Conservation (phyloP, 768 basidiomycete species). For the Phallus indusiatus region DNA sequence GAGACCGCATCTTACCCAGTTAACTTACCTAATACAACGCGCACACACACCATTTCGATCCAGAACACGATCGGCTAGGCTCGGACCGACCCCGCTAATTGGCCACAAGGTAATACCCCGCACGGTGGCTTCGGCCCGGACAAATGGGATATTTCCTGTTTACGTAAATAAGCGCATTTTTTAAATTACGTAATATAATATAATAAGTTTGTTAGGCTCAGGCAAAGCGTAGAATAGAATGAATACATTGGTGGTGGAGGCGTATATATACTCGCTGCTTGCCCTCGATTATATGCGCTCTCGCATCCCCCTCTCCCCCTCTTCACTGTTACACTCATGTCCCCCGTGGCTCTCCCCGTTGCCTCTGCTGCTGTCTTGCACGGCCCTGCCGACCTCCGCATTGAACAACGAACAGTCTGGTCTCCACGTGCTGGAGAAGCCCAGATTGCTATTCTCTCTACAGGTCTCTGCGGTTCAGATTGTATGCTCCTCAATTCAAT, state of each 20-base stretch:
- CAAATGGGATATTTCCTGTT: background rate
- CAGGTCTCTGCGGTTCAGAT: slow-evolving; percentile 88
- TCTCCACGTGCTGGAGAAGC: slow-evolving; percentile 64
- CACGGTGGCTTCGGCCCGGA: background rate
- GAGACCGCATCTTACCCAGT: background rate
- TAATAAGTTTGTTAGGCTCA: too few species aligned
- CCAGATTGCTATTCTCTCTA: slow-evolving; percentile 71
- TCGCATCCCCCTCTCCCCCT: slow-evolving; percentile 7
- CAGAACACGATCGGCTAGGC: background rate
- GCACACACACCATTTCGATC: background rate
- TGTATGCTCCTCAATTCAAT: slow-evolving; percentile 32
- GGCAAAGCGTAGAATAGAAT: background rate
- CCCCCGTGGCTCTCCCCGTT: slow-evolving; percentile 39
- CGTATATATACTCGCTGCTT: slow-evolving; percentile 14
- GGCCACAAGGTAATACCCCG: background rate
- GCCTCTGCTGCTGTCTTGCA: slow-evolving; percentile 75
- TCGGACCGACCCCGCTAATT: background rate
- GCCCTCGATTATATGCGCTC: slow-evolving; percentile 17
- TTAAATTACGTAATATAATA: too few species aligned
- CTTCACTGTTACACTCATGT: slow-evolving; percentile 23
- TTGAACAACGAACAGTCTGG: slow-evolving; percentile 66
- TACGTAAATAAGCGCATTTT: too few species aligned
- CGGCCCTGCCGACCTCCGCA: slow-evolving; percentile 71
- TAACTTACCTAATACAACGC: background rate
- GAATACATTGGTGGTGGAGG: background rate